Evolutionary conservation across 768 basidiomycete genomes (phyloP).

Genomic region (Mycena vulgaris): DNA sequence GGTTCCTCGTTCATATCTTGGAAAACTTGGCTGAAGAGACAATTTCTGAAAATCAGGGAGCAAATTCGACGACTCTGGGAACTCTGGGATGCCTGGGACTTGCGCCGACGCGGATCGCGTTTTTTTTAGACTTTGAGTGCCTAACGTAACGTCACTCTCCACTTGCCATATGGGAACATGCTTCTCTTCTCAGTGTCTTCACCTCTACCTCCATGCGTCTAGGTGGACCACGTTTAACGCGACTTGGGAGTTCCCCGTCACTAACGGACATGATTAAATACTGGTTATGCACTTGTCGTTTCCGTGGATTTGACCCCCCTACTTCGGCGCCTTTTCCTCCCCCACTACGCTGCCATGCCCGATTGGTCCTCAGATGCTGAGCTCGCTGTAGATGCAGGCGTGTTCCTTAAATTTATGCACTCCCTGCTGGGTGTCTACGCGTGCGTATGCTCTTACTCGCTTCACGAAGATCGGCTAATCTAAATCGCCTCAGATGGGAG

Average conservation of each 20-base stretch:
- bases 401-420: slow-evolving; percentile 70
- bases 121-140: slow-evolving; percentile 23
- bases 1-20: no score
- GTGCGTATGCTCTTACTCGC: slow-evolving; percentile 48
- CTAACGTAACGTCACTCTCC: slow-evolving; percentile 23
- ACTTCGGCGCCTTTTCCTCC: slow-evolving; percentile 9
- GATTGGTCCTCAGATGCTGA: slow-evolving; percentile 70
- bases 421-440: slow-evolving; percentile 70
- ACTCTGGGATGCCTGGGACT: neutral
- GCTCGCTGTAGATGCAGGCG: slow-evolving; percentile 60
- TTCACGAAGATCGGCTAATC: slow-evolving; percentile 5
- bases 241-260: slow-evolving; percentile 1
- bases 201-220: slow-evolving; percentile 28
- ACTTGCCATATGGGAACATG: slow-evolving; percentile 25
- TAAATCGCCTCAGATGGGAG: slow-evolving; percentile 65
- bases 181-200: slow-evolving; percentile 8
- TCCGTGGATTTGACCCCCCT: slow-evolving; percentile 16
- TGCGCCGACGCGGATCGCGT: neutral
- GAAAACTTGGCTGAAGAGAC: no score
- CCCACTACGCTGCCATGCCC: slow-evolving; percentile 54
- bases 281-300: neutral
- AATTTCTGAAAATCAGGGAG: no score
- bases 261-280: slow-evolving; percentile 14
- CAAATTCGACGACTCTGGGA: neutral
- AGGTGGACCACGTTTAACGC: neutral